phyloP scores from a whole-genome alignment of 306 rosid genomes.

The Spatholobus suberectus region DNA sequence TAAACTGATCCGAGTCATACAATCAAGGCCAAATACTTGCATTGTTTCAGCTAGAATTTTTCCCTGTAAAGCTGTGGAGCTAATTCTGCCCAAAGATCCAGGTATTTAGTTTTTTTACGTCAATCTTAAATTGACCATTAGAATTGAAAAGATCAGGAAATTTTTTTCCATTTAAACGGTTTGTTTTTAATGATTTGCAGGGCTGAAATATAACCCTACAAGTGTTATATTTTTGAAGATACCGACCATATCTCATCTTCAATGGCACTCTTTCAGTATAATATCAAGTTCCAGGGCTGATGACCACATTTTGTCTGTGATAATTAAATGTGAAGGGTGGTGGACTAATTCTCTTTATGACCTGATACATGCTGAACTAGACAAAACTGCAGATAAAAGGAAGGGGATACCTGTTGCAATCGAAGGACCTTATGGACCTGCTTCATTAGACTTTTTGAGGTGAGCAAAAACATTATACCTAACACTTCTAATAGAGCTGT shows the following conservation, averaged over 20 bases:
- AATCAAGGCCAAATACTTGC: slow-evolving; percentile 77
- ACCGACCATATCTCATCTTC: slow-evolving; percentile 75
- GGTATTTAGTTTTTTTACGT: slow-evolving; percentile 46
- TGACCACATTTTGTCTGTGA: slow-evolving; percentile 57
- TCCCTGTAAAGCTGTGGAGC: slow-evolving; percentile 75
- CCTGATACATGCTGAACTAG: slow-evolving; percentile 59
- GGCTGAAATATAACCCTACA: slow-evolving; percentile 75
- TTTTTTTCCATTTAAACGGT: not conserved
- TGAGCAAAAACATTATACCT: slow-evolving; percentile 34
- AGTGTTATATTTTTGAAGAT: slow-evolving; percentile 84
- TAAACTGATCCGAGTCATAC: slow-evolving; percentile 74
- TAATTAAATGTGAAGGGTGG: slow-evolving; percentile 75
- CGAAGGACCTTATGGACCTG: slow-evolving; percentile 96
- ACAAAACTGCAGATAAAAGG: slow-evolving; percentile 50
- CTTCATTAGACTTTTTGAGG: slow-evolving; percentile 71
- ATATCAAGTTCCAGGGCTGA: slow-evolving; percentile 78
- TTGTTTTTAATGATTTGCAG: slow-evolving; percentile 54
- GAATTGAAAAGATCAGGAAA: slow-evolving; percentile 2
- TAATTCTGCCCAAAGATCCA: slow-evolving; percentile 78
- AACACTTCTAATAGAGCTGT: slow-evolving; percentile 20
- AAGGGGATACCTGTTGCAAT: slow-evolving; percentile 71
- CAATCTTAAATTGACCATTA: slow-evolving; percentile 28
- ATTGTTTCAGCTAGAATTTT: slow-evolving; percentile 67
- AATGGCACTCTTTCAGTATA: slow-evolving; percentile 95
- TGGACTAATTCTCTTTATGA: slow-evolving; percentile 83